Percentiles rank a stretch among this genome's conserved stretches.
Evolutionary conservation across 768 basidiomycete species (phyloP).

Genomic region (Trametes maxima): DNA sequence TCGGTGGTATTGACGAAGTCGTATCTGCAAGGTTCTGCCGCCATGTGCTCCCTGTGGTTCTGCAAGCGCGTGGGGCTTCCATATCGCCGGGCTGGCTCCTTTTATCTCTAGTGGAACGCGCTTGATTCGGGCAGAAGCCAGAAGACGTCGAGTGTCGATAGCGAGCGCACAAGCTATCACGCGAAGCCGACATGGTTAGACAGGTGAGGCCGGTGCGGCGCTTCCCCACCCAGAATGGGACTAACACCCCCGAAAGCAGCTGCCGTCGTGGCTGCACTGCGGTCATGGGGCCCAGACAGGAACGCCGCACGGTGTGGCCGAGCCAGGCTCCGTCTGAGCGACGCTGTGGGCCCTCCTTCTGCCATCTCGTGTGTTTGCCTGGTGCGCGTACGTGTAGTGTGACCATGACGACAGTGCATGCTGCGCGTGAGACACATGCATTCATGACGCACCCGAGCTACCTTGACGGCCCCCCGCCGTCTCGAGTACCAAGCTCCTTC

Average conservation of each 20-base stretch:
- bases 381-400: background rate
- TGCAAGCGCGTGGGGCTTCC: background rate
- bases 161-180: background rate
- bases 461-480: background rate
- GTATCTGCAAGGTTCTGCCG: background rate
- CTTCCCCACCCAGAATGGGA: background rate
- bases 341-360: background rate
- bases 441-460: slow-evolving; percentile 7
- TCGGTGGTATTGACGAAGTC: too few relatives aligned
- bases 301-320: background rate
- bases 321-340: background rate
- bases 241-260: background rate
- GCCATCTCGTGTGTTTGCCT: background rate
- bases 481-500: background rate
- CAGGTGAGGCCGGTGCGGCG: background rate
- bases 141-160: background rate
- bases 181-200: background rate
- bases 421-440: background rate
- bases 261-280: background rate
- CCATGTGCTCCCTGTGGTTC: background rate
- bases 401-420: slow-evolving; percentile 13
- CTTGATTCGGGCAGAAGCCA: background rate
- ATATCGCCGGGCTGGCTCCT: slow-evolving; percentile 6
- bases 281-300: slow-evolving; percentile 10
- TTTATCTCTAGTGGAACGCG: background rate